Evolutionary conservation across 129 eudicot genomes (phyloP).

Genomic region (Sambucus nigra): DNA sequence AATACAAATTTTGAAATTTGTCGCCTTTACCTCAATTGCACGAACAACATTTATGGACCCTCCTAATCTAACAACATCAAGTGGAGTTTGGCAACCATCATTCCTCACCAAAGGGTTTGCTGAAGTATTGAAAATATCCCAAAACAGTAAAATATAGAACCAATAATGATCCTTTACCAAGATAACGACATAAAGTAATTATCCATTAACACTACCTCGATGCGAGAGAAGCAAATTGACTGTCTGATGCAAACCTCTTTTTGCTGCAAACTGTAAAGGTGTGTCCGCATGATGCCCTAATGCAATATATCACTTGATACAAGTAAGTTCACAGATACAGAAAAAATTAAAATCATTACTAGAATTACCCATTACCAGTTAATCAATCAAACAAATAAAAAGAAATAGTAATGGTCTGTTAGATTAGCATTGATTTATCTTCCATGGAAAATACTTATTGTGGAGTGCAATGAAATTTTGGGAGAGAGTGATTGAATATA

Average conservation of each 20-base stretch:
- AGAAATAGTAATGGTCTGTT: too few relatives aligned
- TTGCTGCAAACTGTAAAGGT: constrained; percentile 24
- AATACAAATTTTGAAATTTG: neutral
- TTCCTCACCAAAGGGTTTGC: constrained; percentile 17
- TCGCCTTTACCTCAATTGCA: constrained; percentile 16
- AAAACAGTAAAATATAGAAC: neutral
- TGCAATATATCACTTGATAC: neutral
- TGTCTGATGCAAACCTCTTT: constrained; percentile 18
- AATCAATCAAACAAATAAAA: too few relatives aligned
- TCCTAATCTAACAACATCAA: constrained; percentile 16
- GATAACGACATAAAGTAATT: neutral
- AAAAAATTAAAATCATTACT: too few relatives aligned
- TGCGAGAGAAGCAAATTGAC: constrained; percentile 18
- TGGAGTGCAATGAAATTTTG: too few relatives aligned
- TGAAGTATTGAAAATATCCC: constrained; percentile 2
- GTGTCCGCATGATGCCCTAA: constrained; percentile 21
- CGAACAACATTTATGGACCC: constrained; percentile 11
- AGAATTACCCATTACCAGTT: too few relatives aligned
- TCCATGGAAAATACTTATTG: too few relatives aligned
- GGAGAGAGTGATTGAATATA: too few relatives aligned
- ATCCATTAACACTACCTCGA: constrained; percentile 12
- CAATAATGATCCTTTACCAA: too few relatives aligned
- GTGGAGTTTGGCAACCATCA: constrained; percentile 20
- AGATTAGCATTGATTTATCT: too few relatives aligned
- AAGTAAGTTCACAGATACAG: neutral